These are phyloP conservation scores for Plicaturopsis crispa DNA, from an alignment of 768 basidiomycete species.

Conservation along the genomic window DNA sequence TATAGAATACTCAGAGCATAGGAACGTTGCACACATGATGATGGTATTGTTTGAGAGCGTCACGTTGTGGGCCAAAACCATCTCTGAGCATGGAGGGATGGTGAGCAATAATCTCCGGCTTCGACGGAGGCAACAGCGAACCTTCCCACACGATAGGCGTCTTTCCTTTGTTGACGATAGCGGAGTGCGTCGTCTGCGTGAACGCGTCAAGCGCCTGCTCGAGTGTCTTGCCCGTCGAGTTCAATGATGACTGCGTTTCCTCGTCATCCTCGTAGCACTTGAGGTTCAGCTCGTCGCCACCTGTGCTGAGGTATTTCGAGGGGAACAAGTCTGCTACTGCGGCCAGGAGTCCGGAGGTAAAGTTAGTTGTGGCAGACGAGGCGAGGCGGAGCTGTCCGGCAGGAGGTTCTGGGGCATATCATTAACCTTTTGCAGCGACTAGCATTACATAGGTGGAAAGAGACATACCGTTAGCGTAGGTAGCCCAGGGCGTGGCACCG, in stretches of 20 bases:
- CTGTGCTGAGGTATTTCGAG: slow-evolving; percentile 62
- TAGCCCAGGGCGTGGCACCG: slow-evolving; percentile 45
- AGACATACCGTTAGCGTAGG: slow-evolving; percentile 54
- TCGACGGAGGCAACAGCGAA: slow-evolving; percentile 6
- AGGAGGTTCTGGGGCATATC: slow-evolving; percentile 74
- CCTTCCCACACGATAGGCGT: slow-evolving; percentile 43
- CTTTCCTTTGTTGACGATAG: slow-evolving; percentile 28
- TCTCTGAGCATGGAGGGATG: slow-evolving; percentile 30
- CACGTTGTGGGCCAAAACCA: slow-evolving; percentile 52
- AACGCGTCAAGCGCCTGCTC: slow-evolving; percentile 32
- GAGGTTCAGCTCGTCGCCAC: slow-evolving; percentile 75
- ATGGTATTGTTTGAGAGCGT: slow-evolving; percentile 40
- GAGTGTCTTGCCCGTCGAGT: slow-evolving; percentile 28
- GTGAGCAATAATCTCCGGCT: background rate
- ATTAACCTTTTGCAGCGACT: too few relatives aligned
- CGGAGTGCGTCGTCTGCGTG: slow-evolving; percentile 24
- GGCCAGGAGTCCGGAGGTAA: slow-evolving; percentile 45
- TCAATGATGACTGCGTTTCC: slow-evolving; percentile 48
- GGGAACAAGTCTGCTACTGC: slow-evolving; percentile 45
- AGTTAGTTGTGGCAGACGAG: slow-evolving; percentile 49
- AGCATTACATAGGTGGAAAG: too few relatives aligned
- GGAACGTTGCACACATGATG: slow-evolving; percentile 36
- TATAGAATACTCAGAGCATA: slow-evolving; percentile 1
- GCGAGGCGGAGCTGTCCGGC: slow-evolving; percentile 78
- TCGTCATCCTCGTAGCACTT: slow-evolving; percentile 60